Evolutionary conservation across 352 stramenopile species (phyloP), one percentile per base, ranked within the genome.

Genomic region (Pythium aquatile): DNA sequence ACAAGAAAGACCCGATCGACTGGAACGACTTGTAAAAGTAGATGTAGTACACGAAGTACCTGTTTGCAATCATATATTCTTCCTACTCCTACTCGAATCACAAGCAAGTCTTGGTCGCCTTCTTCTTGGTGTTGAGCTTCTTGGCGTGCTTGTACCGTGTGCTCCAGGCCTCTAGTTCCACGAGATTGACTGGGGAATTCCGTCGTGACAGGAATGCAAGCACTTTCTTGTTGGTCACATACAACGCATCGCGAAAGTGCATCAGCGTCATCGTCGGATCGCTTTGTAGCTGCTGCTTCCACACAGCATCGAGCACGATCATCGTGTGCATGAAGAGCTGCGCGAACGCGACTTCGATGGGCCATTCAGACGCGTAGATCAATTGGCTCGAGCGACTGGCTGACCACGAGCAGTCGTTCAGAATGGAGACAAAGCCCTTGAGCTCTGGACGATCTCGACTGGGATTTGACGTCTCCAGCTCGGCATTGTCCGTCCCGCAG

Each of bases 1-100:
- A 94, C 58, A 83, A 80, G 55, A 93, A 94, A 65, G 74, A 91
- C 35, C 77, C 86, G 6, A 93, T 97, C 48, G 74, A 97, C 70
- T 97, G 88, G 88, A 90, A 70, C 40, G 73, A 89, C n/a, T 55
- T 74, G 37, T 81, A 24, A 69, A 52, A 17, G 17, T 39, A 48
- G 24, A 10, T 63, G 3, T 63, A 20, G 24, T 24, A 24, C 20
- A 1, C 20, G 20, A 24, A 24, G 20, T 24, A 24, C 20, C 20
- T 24, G 20, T 0, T 53, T 48, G 5, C 32, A 26, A 35, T 3
- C 39, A 59, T 35, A 35, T 24, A 26, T 26, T 3, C 26, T 14
- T 60, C 13, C 32, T 60, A 5, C 24, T 53, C 3, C n/a, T 47
- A 10, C 33, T 56, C 33, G 5, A 2, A 28, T 55, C 49, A 62